These are phyloP conservation scores for Guillardia theta DNA, from an alignment of 78 protist species.

Conservation along the genomic window DNA sequence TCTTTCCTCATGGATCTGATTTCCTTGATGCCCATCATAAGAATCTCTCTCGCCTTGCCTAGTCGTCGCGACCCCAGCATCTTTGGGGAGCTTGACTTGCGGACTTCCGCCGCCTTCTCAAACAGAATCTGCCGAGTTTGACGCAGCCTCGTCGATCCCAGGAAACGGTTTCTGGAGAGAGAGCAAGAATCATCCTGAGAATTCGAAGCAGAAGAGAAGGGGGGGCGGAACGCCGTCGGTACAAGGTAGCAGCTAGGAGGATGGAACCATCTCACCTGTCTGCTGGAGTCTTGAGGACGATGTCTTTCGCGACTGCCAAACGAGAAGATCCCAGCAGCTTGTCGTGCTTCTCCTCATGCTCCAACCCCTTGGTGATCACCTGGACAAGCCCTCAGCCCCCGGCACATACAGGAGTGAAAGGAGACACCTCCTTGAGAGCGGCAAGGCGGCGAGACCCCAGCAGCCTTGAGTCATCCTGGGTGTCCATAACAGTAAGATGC, in stretches of 20 bases:
- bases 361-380: background rate
- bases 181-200: too few relatives aligned
- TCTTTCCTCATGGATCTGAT: background rate
- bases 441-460: slow-evolving; percentile 12
- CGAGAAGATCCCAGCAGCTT: background rate
- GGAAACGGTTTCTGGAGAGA: background rate
- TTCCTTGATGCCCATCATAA: background rate
- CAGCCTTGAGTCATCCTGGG: background rate
- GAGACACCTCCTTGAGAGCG: background rate
- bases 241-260: too few relatives aligned
- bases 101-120: background rate
- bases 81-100: background rate
- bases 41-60: background rate
- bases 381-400: background rate
- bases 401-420: background rate
- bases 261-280: too few relatives aligned
- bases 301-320: background rate
- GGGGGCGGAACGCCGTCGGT: too few relatives aligned
- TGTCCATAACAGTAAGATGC: too few relatives aligned
- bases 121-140: background rate
- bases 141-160: background rate
- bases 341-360: background rate
- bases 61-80: background rate
- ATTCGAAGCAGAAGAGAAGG: too few relatives aligned
- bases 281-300: background rate